phyloP scores from a whole-genome alignment of 352 stramenopile genomes.

The Globisporangium recalcitrans region DNA sequence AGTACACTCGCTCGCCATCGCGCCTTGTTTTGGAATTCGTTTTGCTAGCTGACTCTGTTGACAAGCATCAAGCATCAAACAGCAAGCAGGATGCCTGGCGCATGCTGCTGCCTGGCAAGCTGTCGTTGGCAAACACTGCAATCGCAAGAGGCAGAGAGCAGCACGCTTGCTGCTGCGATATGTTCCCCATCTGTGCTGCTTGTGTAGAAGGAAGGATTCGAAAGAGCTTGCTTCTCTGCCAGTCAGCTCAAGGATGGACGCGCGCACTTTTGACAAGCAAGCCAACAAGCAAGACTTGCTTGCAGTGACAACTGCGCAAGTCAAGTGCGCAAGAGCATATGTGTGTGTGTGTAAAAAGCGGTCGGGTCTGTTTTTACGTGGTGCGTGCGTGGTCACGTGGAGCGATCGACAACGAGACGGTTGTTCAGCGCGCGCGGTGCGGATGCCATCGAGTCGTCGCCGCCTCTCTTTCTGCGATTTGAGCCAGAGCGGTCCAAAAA shows the following conservation, averaged over 20 bases:
- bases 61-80: not conserved
- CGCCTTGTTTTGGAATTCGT: not conserved
- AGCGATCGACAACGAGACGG: not conserved
- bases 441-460: not conserved
- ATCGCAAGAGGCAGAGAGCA: not conserved
- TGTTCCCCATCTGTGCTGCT: not conserved
- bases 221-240: not conserved
- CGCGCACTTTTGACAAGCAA: not conserved
- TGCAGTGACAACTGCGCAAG: not conserved
- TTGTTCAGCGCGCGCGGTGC: not conserved
- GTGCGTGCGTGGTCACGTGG: no score
- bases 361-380: not conserved
- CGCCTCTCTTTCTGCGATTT: not conserved
- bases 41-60: not conserved
- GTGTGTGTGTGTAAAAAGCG: not conserved
- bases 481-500: not conserved
- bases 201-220: not conserved
- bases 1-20: not conserved
- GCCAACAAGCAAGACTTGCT: not conserved
- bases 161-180: not conserved
- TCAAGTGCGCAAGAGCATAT: not conserved
- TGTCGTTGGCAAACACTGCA: not conserved
- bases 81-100: not conserved
- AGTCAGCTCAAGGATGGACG: not conserved
- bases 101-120: not conserved